Evolutionary conservation across 2,329 filamentous ascomycete species (phyloP).

Genomic region (Alternaria ethzedia): DNA sequence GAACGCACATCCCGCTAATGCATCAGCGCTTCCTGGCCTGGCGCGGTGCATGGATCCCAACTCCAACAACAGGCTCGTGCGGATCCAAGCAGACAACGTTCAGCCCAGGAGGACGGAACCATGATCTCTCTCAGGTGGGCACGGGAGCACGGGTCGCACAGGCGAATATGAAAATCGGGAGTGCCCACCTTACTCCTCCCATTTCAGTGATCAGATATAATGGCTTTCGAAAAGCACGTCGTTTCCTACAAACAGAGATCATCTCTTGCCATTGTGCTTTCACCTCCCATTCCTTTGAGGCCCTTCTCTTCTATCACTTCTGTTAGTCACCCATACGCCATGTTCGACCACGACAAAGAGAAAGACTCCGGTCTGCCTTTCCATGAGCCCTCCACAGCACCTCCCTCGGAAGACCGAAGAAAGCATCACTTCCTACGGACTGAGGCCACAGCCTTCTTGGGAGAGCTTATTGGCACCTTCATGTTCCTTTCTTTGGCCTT

Average conservation of each 20-base stretch:
- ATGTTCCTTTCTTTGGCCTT: slow-evolving; percentile 52
- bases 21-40: background rate
- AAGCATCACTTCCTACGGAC: slow-evolving; percentile 16
- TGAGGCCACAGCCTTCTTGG: slow-evolving; percentile 39
- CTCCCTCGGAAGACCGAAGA: slow-evolving; percentile 7
- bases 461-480: slow-evolving; percentile 56
- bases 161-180: slow-evolving; percentile 3
- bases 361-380: slow-evolving; percentile 12
- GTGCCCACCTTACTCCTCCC: slow-evolving; percentile 1
- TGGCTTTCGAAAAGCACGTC: slow-evolving; percentile 1
- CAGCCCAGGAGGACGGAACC: background rate
- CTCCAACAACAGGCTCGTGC: background rate
- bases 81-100: background rate
- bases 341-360: slow-evolving; percentile 15
- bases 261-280: background rate
- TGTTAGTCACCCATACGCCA: slow-evolving; percentile 1
- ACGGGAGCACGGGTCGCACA: background rate
- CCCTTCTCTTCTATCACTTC: slow-evolving; percentile 1
- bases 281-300: background rate
- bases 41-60: background rate
- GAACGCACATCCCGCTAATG: slow-evolving; percentile 1
- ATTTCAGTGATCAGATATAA: slow-evolving; percentile 4
- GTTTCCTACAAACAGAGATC: background rate
- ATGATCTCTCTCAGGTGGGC: background rate
- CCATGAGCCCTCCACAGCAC: slow-evolving; percentile 18